These are phyloP conservation scores for Gastrolobium bilobum DNA, from an alignment of 306 rosid species.

Conservation along the genomic window DNA sequence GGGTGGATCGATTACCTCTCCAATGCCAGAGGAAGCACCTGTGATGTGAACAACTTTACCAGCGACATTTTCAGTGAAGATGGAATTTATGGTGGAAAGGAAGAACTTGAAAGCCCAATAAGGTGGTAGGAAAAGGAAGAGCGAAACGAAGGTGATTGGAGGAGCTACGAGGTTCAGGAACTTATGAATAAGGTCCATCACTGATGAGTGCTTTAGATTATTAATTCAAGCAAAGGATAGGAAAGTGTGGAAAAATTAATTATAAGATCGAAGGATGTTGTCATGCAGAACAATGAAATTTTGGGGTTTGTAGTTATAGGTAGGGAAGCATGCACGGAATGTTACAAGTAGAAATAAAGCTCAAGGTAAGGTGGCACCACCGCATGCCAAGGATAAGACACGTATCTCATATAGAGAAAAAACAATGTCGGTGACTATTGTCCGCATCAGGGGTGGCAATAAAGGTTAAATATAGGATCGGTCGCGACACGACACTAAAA, in stretches of 20 bases:
- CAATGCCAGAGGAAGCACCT: conserved; percentile 70
- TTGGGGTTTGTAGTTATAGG: neutral
- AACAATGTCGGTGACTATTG: neutral
- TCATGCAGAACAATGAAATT: neutral
- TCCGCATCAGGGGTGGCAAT: too few species aligned
- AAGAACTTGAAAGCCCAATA: conserved; percentile 55
- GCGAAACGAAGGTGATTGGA: conserved; percentile 65
- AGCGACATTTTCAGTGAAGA: conserved; percentile 61
- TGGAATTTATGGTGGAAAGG: conserved; percentile 40
- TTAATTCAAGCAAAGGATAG: neutral
- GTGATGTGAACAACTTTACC: conserved; percentile 79
- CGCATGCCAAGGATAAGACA: conserved; percentile 53
- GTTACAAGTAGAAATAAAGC: neutral
- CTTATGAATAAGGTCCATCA: conserved; percentile 59
- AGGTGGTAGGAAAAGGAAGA: conserved; percentile 66
- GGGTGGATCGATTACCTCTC: conserved; percentile 43
- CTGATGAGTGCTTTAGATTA: neutral
- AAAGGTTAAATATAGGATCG: too few species aligned
- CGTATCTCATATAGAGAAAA: conserved; percentile 27
- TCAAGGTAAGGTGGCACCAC: conserved; percentile 45
- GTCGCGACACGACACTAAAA: too few species aligned
- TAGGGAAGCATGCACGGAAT: neutral
- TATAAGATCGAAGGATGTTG: neutral
- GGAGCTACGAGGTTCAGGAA: conserved; percentile 69
- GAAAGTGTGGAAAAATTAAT: neutral